phyloP scores from a whole-genome alignment of 495 filamentous ascomycete species.

The Chaetomium fimeti region DNA sequence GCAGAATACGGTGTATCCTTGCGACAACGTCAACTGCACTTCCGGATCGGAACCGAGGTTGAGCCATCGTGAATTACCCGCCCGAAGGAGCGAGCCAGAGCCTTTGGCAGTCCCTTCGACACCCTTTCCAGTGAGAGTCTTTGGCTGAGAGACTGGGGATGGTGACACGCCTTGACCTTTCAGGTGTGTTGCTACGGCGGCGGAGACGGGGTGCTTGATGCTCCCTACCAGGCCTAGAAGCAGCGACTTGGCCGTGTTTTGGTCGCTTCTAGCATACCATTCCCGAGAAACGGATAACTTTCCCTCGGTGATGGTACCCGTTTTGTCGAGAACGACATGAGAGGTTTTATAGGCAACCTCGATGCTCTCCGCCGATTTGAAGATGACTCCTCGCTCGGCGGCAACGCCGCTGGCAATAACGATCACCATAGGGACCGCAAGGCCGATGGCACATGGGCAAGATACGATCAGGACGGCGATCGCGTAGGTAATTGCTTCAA shows the following conservation, averaged over 20 bases:
- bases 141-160: neutral
- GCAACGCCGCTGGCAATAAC: conserved; percentile 6
- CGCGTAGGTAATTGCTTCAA: conserved; percentile 9
- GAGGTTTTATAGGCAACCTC: conserved; percentile 2
- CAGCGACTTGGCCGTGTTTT: neutral
- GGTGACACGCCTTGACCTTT: neutral
- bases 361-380: conserved; percentile 9
- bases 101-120: neutral
- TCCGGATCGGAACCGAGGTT: neutral
- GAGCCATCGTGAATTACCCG: conserved; percentile 6
- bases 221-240: neutral
- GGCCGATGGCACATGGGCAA: conserved; percentile 10
- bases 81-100: neutral
- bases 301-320: neutral
- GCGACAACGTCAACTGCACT: neutral
- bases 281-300: neutral
- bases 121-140: neutral
- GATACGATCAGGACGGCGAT: conserved; percentile 8
- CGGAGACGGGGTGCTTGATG: conserved; percentile 8
- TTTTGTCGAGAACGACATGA: conserved; percentile 11
- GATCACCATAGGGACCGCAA: conserved; percentile 7
- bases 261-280: neutral
- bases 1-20: conserved; percentile 3
- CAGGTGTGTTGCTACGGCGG: neutral
- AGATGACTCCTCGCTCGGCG: conserved; percentile 10